Base-by-base conservation (phyloP, 371 early-diverging fungal genomes). In the Batrachochytrium dendrobatidis region DNA sequence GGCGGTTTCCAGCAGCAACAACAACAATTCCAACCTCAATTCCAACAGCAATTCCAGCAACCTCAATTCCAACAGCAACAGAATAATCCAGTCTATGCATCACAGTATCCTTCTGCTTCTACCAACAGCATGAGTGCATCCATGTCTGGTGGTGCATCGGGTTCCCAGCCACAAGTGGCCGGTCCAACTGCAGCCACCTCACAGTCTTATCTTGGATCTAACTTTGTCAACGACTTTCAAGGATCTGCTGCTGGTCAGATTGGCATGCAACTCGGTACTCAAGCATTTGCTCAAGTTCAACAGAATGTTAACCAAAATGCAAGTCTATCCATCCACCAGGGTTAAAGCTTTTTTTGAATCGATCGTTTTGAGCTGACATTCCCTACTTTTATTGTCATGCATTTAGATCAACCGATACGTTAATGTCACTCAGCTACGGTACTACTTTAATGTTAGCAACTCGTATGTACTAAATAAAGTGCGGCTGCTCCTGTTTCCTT, bases 371-470 rank as follows among this genome's bases (percentile, higher is more conserved):
- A 31, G 44, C 31, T 52, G 43, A 28, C 54, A 33, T 22, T 24
- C 48, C 17, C 8, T 4, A 4, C 17, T 28, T 35, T 24, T 28
- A 34, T 46, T 6, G 49, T 0, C 26, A 53, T 50, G 34, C 50
- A 31, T 28, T 0, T 70, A 91, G 93, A 79, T 92, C 57, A 83
- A 83, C 52, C 83, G 87, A 62, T 93, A 86, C 75, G 79, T 97
- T 32, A 89, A 90, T 67, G 78, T 94, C 67, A 81, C 84, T 22
- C 84, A 83, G 58, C 74, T 98, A 46, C 88, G 91, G 74, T 88
- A 87, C 59, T 99, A 98, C 75, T 99, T 98, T 69, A 91, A 95
- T 64, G 95, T 99, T 50, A 90, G 87, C 69, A 97, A 98, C 73
- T 71, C 82, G 24, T 98, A 95, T 65, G 94, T 99, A 18, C 66